Evolutionary conservation across 768 basidiomycete genomes (phyloP), one percentile per base, ranked within the genome.

Genomic region (Trametes elegans): DNA sequence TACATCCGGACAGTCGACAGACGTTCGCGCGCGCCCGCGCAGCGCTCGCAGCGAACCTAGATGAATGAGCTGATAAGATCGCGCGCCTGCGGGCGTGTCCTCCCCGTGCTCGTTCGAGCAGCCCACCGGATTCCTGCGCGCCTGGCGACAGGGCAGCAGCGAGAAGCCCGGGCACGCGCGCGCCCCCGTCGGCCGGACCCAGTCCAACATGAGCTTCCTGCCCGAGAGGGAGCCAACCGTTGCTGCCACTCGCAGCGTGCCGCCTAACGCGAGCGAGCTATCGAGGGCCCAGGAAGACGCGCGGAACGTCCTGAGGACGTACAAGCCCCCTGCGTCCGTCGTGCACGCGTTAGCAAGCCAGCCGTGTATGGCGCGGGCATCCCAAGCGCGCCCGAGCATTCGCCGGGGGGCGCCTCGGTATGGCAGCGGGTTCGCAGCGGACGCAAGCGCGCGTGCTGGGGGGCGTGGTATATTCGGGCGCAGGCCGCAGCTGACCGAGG

Each of bases 331-430:
- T 9, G 35, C 5, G n/a, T 16, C 38, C 14, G 38, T 8, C n/a
- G 3, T 19, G 38, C n/a, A 8, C 8, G 38, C 38, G 18, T 19
- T 21, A n/a, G n/a, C n/a, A n/a, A n/a, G 26, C 35, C 26, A 29
- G 16, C 52, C 52, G 28, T 21, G 36, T 53, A 46, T 48, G 39
- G 53, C 24, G 32, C 23, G 52, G 29, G 45, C 28, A 41, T 41
- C 40, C 52, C 52, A 49, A 36, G 32, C 40, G 19, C 41, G 34
- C 48, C 55, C 55, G 55, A 56, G 48, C 40, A 56, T 56, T 56
- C 48, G 41, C 55, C 55, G 55, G 21, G 41, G 44, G 45, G 41
- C 47, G 55, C 34, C 46, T 24, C 31, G 19, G 44, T 49, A 23
- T 18, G 32, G 54, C 8, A 19, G 48, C 47, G 38, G 39, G 54